Base-by-base conservation (phyloP, 2,329 filamentous ascomycete genomes). In the Alternaria sp. region DNA sequence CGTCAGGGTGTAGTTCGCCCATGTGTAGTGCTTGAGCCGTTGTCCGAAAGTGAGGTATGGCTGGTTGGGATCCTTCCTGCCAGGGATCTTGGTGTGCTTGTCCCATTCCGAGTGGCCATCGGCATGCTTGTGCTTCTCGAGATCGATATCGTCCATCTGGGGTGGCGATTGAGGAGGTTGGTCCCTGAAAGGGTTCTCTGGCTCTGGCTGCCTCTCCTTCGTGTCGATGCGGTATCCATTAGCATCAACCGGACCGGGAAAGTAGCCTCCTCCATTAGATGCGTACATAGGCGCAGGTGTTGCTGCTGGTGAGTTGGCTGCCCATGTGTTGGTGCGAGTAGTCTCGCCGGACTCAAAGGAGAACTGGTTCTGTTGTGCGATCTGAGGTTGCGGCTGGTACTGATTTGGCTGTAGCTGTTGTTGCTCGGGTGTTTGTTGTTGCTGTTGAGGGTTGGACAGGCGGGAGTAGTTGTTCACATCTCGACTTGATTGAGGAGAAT, bases 1-100 rank as follows among this genome's bases (percentile, higher is more conserved):
- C 12, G 83, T 82, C 55, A 81, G 71, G 1, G 82, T 83, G 67
- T 82, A 84, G 73, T 82, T 82, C 9, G 82, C 82, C 81, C 82
- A 84, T 8, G 83, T 84, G 67, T 83, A 84, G 67, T 83, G 77
- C 19, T 67, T 68, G 26, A 80, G 62, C 4, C 77, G 69, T 51
- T 74, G 63, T 11, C 70, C 63, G 10, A 71, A 73, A 2, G 76
- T 57, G 21, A 78, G 65, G 36, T 73, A 71, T 7, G 76, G 75
- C 61, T 78, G 76, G 23, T 77, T 75, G 1, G 76, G 73, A 30
- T 78, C 76, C 56, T 74, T 77, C 61, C 65, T 69, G 60, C 77
- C 75, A 2, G 75, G 73, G 8, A 73, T 58, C 57, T 73, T 73
- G 12, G 71, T 69, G 43, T 69, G 63, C 36, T 73, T 68, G 54